Conservation (phyloP, 23 red algal genomes). For the Gracilariopsis chorda region DNA sequence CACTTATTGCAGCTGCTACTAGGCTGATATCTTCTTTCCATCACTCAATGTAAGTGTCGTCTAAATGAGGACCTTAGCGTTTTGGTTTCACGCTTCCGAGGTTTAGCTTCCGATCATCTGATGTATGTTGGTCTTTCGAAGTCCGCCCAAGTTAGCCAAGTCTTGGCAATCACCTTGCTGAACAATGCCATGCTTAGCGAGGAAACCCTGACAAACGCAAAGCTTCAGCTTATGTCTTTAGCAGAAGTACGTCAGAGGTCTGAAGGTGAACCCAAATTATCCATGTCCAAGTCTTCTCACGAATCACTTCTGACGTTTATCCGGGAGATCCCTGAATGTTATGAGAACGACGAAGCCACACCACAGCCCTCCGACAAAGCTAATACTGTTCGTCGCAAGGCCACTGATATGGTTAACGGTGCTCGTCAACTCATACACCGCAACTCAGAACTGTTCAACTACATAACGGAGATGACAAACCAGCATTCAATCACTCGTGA, state of each 20-base stretch:
- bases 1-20: background rate
- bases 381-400: background rate
- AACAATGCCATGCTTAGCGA: constrained; percentile 3
- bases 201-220: constrained; percentile 16
- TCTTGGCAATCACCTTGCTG: background rate
- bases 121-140: background rate
- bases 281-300: background rate
- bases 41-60: background rate
- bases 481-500: background rate
- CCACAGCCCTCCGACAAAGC: background rate
- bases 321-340: too few species aligned
- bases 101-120: constrained; percentile 14
- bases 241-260: background rate
- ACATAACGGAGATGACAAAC: background rate
- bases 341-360: background rate
- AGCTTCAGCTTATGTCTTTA: background rate
- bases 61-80: background rate
- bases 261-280: background rate
- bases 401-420: background rate
- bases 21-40: background rate
- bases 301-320: background rate
- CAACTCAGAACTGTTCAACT: background rate
- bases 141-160: constrained; percentile 3
- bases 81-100: too few species aligned
- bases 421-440: background rate